Base-by-base conservation (phyloP, 345 rosid genomes). In the Aurinia saxatilis region DNA sequence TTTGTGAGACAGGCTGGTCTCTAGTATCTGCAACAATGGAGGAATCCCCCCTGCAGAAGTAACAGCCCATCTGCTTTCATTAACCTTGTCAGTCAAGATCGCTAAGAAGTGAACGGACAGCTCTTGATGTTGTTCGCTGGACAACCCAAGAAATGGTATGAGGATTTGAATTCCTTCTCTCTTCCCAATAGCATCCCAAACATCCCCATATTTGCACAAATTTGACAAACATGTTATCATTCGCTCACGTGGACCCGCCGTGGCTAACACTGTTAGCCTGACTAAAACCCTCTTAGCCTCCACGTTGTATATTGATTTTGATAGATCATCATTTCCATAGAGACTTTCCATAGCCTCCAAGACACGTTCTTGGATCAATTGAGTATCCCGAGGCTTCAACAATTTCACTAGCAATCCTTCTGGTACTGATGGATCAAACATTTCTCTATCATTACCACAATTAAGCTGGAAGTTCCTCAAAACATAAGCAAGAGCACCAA, bases 31-130 rank as follows among this genome's bases (percentile, higher is more conserved):
- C 39, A 86, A 79, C 68, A 88, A 46, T 10, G 88, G 98, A 77
- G 98, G 98, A 78, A 91, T 91, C 61, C 98, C 96, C 9, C 95
- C 98, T 12, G 92, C 96, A 38, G 95, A 91, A 49, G 95, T 91
- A 62, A 91, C 80, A 25, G 98, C 92, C 96, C 96, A 91, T 78
- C 88, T 88, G 67, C 98, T 88, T 64, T 91, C 98, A 40, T 84
- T 96, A 41, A 84, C 86, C 60, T 81, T 84, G 40, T 86, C 85
- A 7, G 90, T 83, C 78, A 86, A 77, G 60, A 88, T 86, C 30
- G 77, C 90, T 61, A 91, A 70, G 71, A 88, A 77, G 63, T 75
- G 78, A 69, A 88, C 95, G 12, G 84, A 79, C 31, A 83, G 74
- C 68, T 86, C 90, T 71, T 86, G 98, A 55, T 84, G 90, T 67